Evolutionary conservation across 768 basidiomycete species (phyloP).

Genomic region (Pilatotrama ljubarskyi): DNA sequence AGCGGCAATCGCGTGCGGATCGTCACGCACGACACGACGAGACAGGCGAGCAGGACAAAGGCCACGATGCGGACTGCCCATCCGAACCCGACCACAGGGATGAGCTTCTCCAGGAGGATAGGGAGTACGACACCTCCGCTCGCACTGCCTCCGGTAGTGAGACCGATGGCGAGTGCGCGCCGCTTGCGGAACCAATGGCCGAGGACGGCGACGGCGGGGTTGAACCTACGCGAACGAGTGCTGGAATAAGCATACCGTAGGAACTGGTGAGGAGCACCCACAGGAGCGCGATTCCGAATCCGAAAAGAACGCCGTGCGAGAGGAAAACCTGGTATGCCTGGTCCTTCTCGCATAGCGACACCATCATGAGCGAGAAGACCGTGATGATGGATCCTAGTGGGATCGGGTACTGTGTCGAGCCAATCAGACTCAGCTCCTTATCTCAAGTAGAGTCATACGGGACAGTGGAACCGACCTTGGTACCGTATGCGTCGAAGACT

Average conservation of each 20-base stretch:
- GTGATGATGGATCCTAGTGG: conserved; percentile 26
- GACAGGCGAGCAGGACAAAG: conserved; percentile 31
- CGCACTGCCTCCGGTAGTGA: conserved; percentile 40
- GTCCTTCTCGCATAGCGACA: conserved; percentile 28
- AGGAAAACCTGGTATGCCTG: conserved; percentile 34
- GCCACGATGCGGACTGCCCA: conserved; percentile 35
- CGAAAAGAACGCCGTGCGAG: conserved; percentile 33
- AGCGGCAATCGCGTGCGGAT: conserved; percentile 32
- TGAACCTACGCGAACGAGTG: conserved; percentile 29
- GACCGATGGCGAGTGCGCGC: conserved; percentile 39
- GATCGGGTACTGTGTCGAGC: conserved; percentile 20
- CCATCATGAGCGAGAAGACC: conserved; percentile 30
- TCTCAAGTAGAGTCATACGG: too few relatives aligned
- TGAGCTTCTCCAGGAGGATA: conserved; percentile 50
- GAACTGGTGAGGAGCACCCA: neutral
- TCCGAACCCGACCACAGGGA: conserved; percentile 27
- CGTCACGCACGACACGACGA: conserved; percentile 28
- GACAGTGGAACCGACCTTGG: conserved; percentile 15
- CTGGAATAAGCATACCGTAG: too few relatives aligned
- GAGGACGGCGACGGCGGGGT: conserved; percentile 34
- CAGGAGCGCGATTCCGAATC: conserved; percentile 31
- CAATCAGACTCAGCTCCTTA: neutral
- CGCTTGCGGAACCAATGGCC: conserved; percentile 39
- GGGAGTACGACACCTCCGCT: conserved; percentile 54
- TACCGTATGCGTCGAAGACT: conserved; percentile 32